Conservation (phyloP, 2,329 filamentous ascomycete species). For the Epichloe sp. region DNA sequence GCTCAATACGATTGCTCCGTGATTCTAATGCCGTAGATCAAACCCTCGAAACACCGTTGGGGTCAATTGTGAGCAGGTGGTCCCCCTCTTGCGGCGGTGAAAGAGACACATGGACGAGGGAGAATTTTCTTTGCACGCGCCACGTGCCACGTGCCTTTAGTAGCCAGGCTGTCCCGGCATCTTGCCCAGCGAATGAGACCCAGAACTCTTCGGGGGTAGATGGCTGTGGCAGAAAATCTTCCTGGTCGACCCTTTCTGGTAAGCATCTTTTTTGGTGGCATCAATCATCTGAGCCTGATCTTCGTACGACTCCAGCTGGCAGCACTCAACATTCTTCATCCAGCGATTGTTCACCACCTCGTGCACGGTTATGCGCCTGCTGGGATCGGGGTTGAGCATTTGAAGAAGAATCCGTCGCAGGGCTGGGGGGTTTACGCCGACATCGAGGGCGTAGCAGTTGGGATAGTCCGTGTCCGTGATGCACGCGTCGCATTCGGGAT, state of each 20-base stretch:
- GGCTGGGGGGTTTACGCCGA: constrained; percentile 51
- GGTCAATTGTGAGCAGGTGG: not conserved
- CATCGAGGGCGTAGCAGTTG: constrained; percentile 50
- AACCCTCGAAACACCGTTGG: not conserved
- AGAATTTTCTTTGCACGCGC: not conserved
- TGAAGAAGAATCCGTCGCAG: constrained; percentile 59
- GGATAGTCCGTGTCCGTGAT: constrained; percentile 51
- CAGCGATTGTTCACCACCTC: constrained; percentile 59
- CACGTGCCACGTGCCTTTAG: constrained; percentile 15
- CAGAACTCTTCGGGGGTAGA: constrained; percentile 33
- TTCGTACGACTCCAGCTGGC: constrained; percentile 57
- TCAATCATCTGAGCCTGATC: constrained; percentile 50
- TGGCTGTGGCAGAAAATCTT: constrained; percentile 49
- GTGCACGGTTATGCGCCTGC: constrained; percentile 53
- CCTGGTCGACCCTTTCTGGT: constrained; percentile 27
- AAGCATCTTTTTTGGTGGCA: constrained; percentile 40
- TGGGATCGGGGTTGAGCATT: constrained; percentile 73
- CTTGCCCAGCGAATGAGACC: constrained; percentile 36
- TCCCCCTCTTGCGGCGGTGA: not conserved
- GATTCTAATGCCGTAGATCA: not conserved
- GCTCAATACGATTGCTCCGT: constrained; percentile 5
- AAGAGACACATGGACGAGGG: not conserved
- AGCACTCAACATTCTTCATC: constrained; percentile 66
- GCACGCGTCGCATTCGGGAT: constrained; percentile 24
- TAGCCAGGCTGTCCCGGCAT: constrained; percentile 45